Conservation (phyloP, 306 rosid species). For the Cicer pinnatifidum region DNA sequence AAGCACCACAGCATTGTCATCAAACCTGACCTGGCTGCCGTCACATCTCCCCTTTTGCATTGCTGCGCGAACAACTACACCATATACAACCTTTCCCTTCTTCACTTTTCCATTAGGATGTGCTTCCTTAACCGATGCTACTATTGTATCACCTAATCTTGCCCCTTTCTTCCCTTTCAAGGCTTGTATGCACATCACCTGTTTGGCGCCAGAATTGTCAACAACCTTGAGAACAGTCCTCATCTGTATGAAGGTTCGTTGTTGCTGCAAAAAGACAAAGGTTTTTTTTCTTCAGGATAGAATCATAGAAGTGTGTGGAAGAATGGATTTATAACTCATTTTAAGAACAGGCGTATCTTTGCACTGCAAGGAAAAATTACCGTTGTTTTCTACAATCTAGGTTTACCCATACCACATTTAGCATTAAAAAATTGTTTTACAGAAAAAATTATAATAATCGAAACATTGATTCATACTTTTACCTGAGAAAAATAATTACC, state of each 20-base stretch:
- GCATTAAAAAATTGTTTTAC: not conserved
- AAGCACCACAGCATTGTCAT: constrained; percentile 86
- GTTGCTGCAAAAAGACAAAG: constrained; percentile 58
- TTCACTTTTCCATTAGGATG: constrained; percentile 87
- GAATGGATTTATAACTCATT: not conserved
- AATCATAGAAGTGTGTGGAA: not conserved
- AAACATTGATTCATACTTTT: constrained; percentile 35
- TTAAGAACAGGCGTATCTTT: not conserved
- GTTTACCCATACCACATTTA: constrained; percentile 17
- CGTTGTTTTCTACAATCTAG: not conserved
- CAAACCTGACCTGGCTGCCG: constrained; percentile 94
- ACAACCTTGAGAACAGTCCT: constrained; percentile 92
- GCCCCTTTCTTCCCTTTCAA: constrained; percentile 90
- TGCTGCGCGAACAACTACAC: constrained; percentile 82
- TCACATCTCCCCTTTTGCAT: constrained; percentile 82
- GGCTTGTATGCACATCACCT: constrained; percentile 93
- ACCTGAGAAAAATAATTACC: constrained; percentile 70
- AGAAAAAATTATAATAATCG: not conserved
- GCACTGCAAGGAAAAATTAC: constrained; percentile 14
- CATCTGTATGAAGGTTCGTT: constrained; percentile 86
- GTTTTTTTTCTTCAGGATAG: not conserved
- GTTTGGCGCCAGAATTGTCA: constrained; percentile 84
- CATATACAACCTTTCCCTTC: constrained; percentile 78
- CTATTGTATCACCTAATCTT: constrained; percentile 83
- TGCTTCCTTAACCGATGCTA: constrained; percentile 91